Evolutionary conservation across 1,139 yeast species (phyloP), one percentile per base, ranked within the genome.

Genomic region (Kodamaea derodonti): DNA sequence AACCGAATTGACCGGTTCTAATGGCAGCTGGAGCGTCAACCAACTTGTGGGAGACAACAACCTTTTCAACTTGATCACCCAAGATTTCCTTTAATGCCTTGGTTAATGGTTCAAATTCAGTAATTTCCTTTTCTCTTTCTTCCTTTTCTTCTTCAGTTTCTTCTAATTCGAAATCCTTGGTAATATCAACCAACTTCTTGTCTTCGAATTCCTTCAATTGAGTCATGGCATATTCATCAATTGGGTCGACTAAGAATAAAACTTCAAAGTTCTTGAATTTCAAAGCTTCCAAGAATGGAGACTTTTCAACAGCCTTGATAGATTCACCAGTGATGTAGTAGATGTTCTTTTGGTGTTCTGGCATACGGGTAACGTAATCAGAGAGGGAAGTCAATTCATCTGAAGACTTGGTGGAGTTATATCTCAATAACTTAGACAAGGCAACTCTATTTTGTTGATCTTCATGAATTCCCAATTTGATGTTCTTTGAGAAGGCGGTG

Each of bases 1-100:
- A 92, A 66, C 99, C 98, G 68, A 92, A 92, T 77, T 92, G 98
- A 56, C 97, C 97, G 53, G 98, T 92, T 80, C 97, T 88, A 65
- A 92, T 90, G 55, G 98, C 98, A 67, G 98, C 98, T 68, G 99
- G 99, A 40, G 98, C 94, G 60, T 90, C 97, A 56, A 88, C 88
- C 62, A 94, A 82, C 75, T 87, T 88, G 77, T 90, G 94, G 49
- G 98, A 90, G 51, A 94, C 96, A 62, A 90, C 90, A 71, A 94
- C 98, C 78, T 94, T 94, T 78, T 94, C 99, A 58, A 92, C 98
- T 74, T 87, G 90, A 58, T 92, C 98, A 63, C 98, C 98, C 58
- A 92, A 81, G 62, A 94, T 76, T 61, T 90, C 97, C 81, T 92
- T 94, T 70, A 94, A 79, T 52, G 96, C 92, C 70, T 83, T 85